These are phyloP conservation scores for Penicillium soppii DNA, from an alignment of 495 filamentous ascomycete species.

Conservation along the genomic window DNA sequence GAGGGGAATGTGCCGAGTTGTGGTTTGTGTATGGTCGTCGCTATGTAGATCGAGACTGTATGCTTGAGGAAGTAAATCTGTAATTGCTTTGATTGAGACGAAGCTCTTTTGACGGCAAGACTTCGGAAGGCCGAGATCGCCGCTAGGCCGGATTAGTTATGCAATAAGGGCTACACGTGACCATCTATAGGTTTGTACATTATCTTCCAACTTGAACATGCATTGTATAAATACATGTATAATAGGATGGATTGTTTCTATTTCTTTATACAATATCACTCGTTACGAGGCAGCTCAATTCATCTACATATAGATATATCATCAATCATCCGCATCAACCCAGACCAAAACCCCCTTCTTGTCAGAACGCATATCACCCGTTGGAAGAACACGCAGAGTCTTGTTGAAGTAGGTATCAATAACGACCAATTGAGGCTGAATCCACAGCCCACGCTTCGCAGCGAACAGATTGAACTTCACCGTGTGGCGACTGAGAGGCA, in stretches of 20 bases:
- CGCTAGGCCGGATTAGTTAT: constrained; percentile 32
- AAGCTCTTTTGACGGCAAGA: constrained; percentile 29
- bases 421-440: constrained; percentile 70
- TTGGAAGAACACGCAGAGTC: constrained; percentile 68
- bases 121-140: constrained; percentile 33
- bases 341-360: constrained; percentile 72
- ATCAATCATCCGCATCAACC: constrained; percentile 53
- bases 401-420: constrained; percentile 90
- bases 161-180: constrained; percentile 40
- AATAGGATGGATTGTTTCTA: neutral
- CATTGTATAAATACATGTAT: too few relatives aligned
- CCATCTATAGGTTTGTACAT: neutral
- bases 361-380: constrained; percentile 69
- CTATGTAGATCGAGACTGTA: neutral
- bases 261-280: neutral
- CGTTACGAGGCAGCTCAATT: neutral
- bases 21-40: neutral
- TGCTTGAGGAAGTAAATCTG: neutral
- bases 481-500: constrained; percentile 71
- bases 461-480: constrained; percentile 69
- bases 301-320: neutral
- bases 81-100: constrained; percentile 13
- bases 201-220: too few relatives aligned
- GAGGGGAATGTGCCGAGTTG: neutral
- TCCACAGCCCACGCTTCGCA: constrained; percentile 61